Base-by-base conservation (phyloP, 345 rosid species). In the Gossypium longicalyx region DNA sequence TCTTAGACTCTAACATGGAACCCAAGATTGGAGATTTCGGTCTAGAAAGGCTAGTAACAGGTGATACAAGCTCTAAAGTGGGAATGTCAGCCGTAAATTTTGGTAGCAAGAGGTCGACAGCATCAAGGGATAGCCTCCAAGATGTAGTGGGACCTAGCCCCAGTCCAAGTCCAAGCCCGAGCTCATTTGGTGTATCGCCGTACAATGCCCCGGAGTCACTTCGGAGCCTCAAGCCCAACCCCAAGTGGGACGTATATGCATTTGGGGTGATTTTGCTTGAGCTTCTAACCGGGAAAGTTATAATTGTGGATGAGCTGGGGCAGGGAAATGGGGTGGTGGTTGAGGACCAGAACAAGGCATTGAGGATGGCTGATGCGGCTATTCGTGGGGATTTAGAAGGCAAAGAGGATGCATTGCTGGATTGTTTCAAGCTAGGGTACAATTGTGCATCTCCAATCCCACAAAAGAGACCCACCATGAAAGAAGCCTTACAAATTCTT, bases 121-220 rank as follows among this genome's bases (percentile, higher is more conserved):
- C 74, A 7, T 71, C 78, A 2, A 88, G 82, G 0, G 96, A 83
- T 22, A 89, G 89, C 78, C 80, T 87, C 54, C 91, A 70, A 16
- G 99, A 95, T 22, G 41, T 82, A 3, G 76, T 86, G 3, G 89
- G 91, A 2, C 86, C 88, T 0, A 86, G 93, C 22, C 94, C 93
- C 0, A 92, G 97, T 77, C 98, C 97, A 0, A 91, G 87, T 77
- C 98, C 97, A 0, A 91, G 87, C 63, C 85, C 87, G 16, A 43
- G 77, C 78, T 87, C 88, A 0, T 62, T 94, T 0, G 86, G 91
- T n/a, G 68, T 92, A 2, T 88, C 91, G 0, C 91, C 92, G 0
- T 95, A 93, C 74, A 82, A 84, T 0, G 97, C 99, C 3, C 98
- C 98, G 0, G 99, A 95, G 77, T 95, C 97, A 7, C 87, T 95